phyloP scores from a whole-genome alignment of 1,284 basidiomycete genomes.

The Cutaneotrichosporon daszewskae region DNA sequence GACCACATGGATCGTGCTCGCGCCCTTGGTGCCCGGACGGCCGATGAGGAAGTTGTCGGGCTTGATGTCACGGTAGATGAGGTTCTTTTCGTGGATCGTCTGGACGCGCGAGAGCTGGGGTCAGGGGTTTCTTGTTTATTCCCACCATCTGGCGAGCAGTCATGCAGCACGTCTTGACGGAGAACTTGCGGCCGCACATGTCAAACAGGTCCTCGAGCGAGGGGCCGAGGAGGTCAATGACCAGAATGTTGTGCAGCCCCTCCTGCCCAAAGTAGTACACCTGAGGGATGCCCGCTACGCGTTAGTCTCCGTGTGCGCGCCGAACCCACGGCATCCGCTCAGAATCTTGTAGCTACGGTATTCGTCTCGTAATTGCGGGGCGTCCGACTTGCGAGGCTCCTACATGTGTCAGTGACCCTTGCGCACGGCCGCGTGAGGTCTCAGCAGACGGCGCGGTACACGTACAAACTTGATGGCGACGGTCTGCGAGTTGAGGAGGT shows the following conservation, averaged over 20 bases:
- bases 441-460: constrained; percentile 19
- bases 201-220: constrained; percentile 98
- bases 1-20: constrained; percentile 78
- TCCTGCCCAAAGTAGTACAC: constrained; percentile 98
- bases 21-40: constrained; percentile 76
- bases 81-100: constrained; percentile 93
- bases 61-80: constrained; percentile 97
- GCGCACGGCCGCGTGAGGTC: neutral
- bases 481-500: constrained; percentile 88
- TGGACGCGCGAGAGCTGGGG: constrained; percentile 84
- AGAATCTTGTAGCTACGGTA: constrained; percentile 96
- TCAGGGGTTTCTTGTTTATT: constrained; percentile 63
- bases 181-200: constrained; percentile 98
- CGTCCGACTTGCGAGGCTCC: constrained; percentile 95
- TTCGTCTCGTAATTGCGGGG: constrained; percentile 91
- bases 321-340: constrained; percentile 74
- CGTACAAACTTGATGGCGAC: constrained; percentile 97
- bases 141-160: constrained; percentile 92
- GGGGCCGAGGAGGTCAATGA: constrained; percentile 90
- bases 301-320: constrained; percentile 7
- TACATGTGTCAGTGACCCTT: constrained; percentile 39
- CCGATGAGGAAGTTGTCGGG: constrained; percentile 96
- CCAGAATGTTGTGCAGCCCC: constrained; percentile 93
- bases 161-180: constrained; percentile 96
- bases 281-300: constrained; percentile 80